Evolutionary conservation across 108 stramenopile species (phyloP).

Genomic region (Fragilariopsis cylindrus): DNA sequence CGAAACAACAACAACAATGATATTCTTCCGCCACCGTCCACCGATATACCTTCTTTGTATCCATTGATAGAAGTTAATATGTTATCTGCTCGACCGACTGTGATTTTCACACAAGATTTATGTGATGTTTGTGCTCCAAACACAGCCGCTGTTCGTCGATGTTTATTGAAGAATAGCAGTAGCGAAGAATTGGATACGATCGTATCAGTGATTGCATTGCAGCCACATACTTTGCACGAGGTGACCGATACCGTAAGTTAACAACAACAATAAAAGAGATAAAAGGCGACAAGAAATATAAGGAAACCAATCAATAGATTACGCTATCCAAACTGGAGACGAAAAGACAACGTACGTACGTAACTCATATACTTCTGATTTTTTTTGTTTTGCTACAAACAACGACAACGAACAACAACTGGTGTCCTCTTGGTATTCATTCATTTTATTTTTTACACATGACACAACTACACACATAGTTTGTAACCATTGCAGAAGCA

Average conservation of each 20-base stretch:
- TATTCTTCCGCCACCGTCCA: slow-evolving; percentile 3
- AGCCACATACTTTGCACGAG: slow-evolving; percentile 71
- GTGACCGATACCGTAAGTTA: slow-evolving; percentile 48
- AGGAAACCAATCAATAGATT: too few relatives aligned
- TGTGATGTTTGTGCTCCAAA: slow-evolving; percentile 89
- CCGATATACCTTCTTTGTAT: slow-evolving; percentile 59
- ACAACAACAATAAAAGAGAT: too few relatives aligned
- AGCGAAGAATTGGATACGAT: slow-evolving; percentile 4
- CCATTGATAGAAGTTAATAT: slow-evolving; percentile 53
- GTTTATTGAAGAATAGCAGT: slow-evolving; percentile 6
- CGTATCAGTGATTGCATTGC: slow-evolving; percentile 55
- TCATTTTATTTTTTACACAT: too few relatives aligned
- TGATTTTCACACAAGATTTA: slow-evolving; percentile 89
- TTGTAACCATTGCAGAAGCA: slow-evolving; percentile 57
- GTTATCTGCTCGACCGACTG: slow-evolving; percentile 50
- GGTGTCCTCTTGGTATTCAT: too few relatives aligned
- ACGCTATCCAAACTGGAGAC: too few relatives aligned
- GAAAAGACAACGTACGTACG: too few relatives aligned
- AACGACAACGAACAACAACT: too few relatives aligned
- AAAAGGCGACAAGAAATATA: too few relatives aligned
- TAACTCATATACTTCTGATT: too few relatives aligned
- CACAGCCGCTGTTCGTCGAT: slow-evolving; percentile 44
- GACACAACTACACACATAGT: neutral
- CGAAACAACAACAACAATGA: neutral
- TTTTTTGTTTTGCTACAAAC: too few relatives aligned